Base-by-base conservation (phyloP, 1,284 basidiomycete species). In the Heterobasidion parviporum region DNA sequence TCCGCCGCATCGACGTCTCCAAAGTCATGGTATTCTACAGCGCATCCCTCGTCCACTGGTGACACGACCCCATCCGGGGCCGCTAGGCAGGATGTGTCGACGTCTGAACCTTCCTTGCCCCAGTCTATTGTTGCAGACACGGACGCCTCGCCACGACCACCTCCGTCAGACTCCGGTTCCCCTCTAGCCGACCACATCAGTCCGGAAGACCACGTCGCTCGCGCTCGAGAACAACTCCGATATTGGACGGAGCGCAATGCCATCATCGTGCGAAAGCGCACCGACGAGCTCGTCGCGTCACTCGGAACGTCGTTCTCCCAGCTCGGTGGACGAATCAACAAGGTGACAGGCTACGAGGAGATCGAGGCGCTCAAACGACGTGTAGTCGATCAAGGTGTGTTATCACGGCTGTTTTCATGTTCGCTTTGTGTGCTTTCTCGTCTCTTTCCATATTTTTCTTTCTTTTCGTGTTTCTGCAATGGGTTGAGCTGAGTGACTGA, bases 311-410 rank as follows among this genome's bases (percentile, higher is more conserved):
- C 78, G 9, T 82, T 95, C 62, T 81, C 84, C 15, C 76, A 85
- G 62, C 75, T 94, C 1, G 92, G 92, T 8, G 73, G 79, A 10
- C 81, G 88, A 65, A 73, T 97, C 58, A 97, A 95, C 66, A 83
- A 82, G 59, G 83, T 89, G 33, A 94, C 94, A 10, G 94, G 94
- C 0, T 97, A 97, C 65, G 85, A 89, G 61, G 87, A 90, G 66
- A 95, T 97, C 44, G 93, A 96, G 63, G 75, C 76, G 34, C 72
- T 97, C 57, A 95, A 96, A 70, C 72, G 72, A 59, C 75, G 78
- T 47, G 94, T 96, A n/a, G 83, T 81, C 35, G 80, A 82, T 52
- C 86, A 88, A 77, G 93, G 94, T 92, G 65, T 60, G 78, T 74
- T 15, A 7, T n/a, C 4, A 16, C 20, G 15, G 12, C 8, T 12